A percentile compares a stretch with the other conserved stretches of the same genome.
Conservation (phyloP, 2,329 filamentous ascomycete species). For the Epicoccum nigrum region DNA sequence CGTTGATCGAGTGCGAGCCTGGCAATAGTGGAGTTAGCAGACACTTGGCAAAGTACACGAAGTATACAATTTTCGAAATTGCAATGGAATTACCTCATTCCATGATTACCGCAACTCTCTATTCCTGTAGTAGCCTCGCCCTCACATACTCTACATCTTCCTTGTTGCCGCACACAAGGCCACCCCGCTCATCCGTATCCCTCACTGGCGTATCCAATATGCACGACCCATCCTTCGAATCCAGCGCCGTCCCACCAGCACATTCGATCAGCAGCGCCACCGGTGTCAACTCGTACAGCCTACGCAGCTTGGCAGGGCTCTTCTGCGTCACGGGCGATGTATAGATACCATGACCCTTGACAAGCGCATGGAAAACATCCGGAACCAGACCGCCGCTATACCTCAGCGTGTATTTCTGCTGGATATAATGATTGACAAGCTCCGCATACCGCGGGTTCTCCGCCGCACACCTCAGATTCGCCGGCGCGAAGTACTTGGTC, state of each 20-base stretch:
- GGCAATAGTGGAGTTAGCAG: no score
- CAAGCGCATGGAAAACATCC: constrained; percentile 64
- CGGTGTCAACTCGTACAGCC: constrained; percentile 65
- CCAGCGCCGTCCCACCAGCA: constrained; percentile 62
- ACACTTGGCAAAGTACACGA: no score
- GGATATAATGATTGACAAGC: constrained; percentile 59
- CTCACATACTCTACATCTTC: constrained; percentile 37
- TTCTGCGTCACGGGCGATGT: constrained; percentile 61
- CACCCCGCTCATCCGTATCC: constrained; percentile 42
- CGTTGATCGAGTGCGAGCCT: no score
- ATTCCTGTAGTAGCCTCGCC: constrained; percentile 1
- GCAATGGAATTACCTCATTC: no score
- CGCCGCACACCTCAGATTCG: constrained; percentile 64
- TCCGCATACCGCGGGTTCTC: constrained; percentile 58
- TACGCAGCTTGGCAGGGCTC: constrained; percentile 63
- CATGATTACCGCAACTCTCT: neutral
- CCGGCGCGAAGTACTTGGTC: constrained; percentile 66
- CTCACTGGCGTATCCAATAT: constrained; percentile 29
- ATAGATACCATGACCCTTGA: constrained; percentile 68
- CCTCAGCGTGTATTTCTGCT: constrained; percentile 63
- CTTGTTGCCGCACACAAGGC: constrained; percentile 39
- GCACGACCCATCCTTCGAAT: constrained; percentile 48
- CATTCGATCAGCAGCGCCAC: constrained; percentile 67
- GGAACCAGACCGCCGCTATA: constrained; percentile 68
- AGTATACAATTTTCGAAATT: no score